Percentiles rank a stretch among this genome's conserved stretches.
Evolutionary conservation across 768 basidiomycete genomes (phyloP).

Genomic region (Boletus speciosus): DNA sequence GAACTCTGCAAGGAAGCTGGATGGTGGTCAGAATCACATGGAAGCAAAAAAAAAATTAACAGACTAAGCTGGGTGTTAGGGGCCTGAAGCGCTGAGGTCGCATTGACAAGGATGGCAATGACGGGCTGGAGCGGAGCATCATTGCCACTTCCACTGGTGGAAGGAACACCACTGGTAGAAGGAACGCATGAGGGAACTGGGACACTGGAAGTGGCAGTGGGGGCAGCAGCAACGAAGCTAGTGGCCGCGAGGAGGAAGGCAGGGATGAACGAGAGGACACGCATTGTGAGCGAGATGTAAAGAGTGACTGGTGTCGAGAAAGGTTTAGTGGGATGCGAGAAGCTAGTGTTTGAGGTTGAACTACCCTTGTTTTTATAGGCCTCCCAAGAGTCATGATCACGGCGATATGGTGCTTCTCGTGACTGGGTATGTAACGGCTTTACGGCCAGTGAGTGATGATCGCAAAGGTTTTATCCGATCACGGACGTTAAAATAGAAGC

Average conservation of each 20-base stretch:
- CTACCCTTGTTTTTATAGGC: constrained; percentile 1
- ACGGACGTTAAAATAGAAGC: neutral
- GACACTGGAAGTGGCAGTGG: neutral
- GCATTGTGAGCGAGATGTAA: constrained; percentile 18
- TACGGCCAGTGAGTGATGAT: neutral
- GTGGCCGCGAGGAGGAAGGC: constrained; percentile 14
- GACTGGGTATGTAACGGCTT: too few species aligned
- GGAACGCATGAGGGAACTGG: neutral
- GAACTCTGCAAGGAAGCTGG: neutral
- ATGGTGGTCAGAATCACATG: neutral
- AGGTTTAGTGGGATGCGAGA: neutral
- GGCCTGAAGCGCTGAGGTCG: neutral
- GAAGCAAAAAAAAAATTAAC: neutral
- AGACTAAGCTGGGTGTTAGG: neutral
- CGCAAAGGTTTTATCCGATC: neutral
- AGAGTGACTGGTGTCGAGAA: constrained; percentile 8
- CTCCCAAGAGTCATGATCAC: neutral
- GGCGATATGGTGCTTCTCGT: neutral
- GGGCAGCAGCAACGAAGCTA: constrained; percentile 18
- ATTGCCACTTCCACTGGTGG: neutral
- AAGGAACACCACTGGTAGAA: neutral
- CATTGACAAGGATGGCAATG: neutral
- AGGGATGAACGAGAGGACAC: constrained; percentile 25
- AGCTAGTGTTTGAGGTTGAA: neutral
- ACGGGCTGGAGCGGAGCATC: neutral